Conservation (phyloP, 2,329 filamentous ascomycete genomes). For the Colletotrichum tofieldiae region DNA sequence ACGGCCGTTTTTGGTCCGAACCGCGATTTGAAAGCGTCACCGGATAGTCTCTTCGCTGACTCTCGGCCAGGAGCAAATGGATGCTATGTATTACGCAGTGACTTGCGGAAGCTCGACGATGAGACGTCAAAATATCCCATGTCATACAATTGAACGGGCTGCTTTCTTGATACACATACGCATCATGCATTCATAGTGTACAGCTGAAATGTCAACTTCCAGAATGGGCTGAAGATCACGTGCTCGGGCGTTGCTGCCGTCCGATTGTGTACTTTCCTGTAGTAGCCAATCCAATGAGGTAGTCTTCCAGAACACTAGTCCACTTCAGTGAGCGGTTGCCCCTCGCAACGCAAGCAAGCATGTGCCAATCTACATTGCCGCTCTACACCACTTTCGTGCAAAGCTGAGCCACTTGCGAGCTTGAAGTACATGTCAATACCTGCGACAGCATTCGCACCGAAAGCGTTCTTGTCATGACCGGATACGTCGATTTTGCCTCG, state of each 20-base stretch:
- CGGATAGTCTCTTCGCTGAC: neutral
- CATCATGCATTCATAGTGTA: neutral
- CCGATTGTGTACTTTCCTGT: neutral
- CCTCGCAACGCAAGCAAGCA: constrained; percentile 32
- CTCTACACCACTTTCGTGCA: constrained; percentile 12
- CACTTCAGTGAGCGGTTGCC: constrained; percentile 18
- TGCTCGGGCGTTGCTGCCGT: accelerated
- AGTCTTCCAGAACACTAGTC: neutral
- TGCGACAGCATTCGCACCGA: neutral
- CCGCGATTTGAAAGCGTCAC: constrained; percentile 2
- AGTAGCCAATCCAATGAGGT: neutral
- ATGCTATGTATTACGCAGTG: neutral
- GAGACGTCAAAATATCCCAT: neutral
- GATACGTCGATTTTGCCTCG: constrained; percentile 47
- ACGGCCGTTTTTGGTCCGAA: constrained; percentile 15
- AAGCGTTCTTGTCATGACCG: constrained; percentile 24
- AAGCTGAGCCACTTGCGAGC: neutral
- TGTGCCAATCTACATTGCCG: constrained; percentile 1
- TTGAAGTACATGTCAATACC: neutral
- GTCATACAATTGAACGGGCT: neutral
- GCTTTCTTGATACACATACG: too few relatives aligned
- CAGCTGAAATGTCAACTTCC: neutral
- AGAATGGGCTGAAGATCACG: neutral
- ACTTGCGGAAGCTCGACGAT: neutral
- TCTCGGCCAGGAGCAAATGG: neutral